Evolutionary conservation across 2,329 filamentous ascomycete genomes (phyloP), one percentile per base, ranked within the genome.

Genomic region (Stagonosporopsis tanaceti): DNA sequence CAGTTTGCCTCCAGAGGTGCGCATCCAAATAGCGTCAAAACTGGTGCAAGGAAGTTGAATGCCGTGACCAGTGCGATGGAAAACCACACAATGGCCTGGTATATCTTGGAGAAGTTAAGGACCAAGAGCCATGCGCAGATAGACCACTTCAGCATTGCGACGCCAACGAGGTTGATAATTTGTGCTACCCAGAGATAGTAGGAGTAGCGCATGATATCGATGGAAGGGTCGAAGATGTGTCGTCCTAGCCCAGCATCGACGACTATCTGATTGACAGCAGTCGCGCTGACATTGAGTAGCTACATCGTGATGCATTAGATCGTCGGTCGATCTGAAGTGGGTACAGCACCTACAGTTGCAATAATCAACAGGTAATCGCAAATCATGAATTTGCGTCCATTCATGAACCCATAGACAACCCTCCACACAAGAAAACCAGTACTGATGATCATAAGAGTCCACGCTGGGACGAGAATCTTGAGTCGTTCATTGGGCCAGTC

Each of bases 81-180:
- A 1, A 69, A 37, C 71, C 70, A 73, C 1, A 73, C 57, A 4
- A 72, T 62, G 24, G 41, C 56, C 44, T 59, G 63, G 40, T 71
- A 73, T 3, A 63, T 14, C 24, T 24, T 69, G 12, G 68, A 69
- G 44, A 73, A 71, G 22, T 73, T 70, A 17, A 73, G 63, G 14
- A 65, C 61, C 6, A 73, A 52, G 3, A 73, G 55, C 57, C 69
- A 73, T 2, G 69, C 64, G 44, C 71, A 72, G 8, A 73, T 72
- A 4, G 69, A 68, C 63, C 62, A 68, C 38, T 73, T 73, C 8
- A 74, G 50, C 7, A 70, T 55, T n/a, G 69, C 68, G 17, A 74
- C 64, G 14, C 64, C 70, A 7, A 71, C 57, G 30, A 72, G 63
- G 48, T 74, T 72, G 48, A 68, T 40, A 17, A 70, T 61, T 37